phyloP scores from a whole-genome alignment of 2,329 filamentous ascomycete species.

The Incumbomyces lentus region DNA sequence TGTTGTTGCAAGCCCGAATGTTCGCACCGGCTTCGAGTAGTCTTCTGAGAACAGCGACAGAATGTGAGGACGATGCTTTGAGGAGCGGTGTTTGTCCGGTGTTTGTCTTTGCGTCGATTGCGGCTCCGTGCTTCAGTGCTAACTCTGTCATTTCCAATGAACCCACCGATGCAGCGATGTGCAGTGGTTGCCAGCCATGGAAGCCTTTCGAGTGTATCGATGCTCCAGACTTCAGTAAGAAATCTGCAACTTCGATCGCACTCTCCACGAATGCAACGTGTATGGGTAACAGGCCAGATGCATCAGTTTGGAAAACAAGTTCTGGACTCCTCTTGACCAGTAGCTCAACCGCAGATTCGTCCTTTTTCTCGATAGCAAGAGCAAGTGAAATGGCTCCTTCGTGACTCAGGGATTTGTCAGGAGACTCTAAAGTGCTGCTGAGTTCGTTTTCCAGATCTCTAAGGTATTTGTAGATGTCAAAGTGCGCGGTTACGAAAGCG shows the following conservation, averaged over 20 bases:
- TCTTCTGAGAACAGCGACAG: slow-evolving; percentile 15
- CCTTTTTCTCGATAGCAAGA: slow-evolving; percentile 14
- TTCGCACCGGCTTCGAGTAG: slow-evolving; percentile 32
- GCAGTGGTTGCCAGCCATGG: slow-evolving; percentile 17
- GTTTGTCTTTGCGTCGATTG: slow-evolving; percentile 10
- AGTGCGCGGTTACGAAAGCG: slow-evolving; percentile 18
- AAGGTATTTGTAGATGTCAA: slow-evolving; percentile 20
- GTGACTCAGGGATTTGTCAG: neutral
- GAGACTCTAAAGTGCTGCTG: slow-evolving; percentile 6
- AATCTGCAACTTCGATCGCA: slow-evolving; percentile 9
- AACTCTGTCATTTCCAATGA: slow-evolving; percentile 14
- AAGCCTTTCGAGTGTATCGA: slow-evolving; percentile 17
- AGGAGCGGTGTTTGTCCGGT: slow-evolving; percentile 17
- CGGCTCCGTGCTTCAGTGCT: slow-evolving; percentile 13
- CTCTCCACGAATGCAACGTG: slow-evolving; percentile 16
- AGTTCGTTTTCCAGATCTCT: slow-evolving; percentile 13
- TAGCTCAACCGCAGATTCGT: slow-evolving; percentile 9
- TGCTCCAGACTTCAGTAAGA: slow-evolving; percentile 16
- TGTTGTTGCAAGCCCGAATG: slow-evolving; percentile 22
- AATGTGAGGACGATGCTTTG: slow-evolving; percentile 16
- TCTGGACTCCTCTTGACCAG: slow-evolving; percentile 8
- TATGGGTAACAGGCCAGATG: slow-evolving; percentile 16
- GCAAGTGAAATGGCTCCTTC: slow-evolving; percentile 8
- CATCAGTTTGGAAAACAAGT: slow-evolving; percentile 11
- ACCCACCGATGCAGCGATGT: slow-evolving; percentile 19